Conservation (phyloP, 805 yeast species). For the Spathaspora passalidarum region DNA sequence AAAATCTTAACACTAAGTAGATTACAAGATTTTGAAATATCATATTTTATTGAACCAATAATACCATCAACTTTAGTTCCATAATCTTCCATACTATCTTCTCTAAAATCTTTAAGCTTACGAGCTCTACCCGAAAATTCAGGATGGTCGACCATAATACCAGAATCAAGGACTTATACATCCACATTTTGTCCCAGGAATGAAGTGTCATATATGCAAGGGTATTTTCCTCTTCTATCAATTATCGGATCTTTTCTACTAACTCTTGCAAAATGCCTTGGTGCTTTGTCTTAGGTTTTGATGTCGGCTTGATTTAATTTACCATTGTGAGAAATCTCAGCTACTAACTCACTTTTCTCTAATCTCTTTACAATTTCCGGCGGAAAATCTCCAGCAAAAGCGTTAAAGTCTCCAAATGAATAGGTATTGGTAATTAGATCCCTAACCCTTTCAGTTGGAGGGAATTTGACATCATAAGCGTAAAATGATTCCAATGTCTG, state of each 20-base stretch:
- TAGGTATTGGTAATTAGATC: slow-evolving; percentile 49
- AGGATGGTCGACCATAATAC: slow-evolving; percentile 57
- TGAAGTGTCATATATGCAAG: slow-evolving; percentile 47
- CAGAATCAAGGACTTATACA: slow-evolving; percentile 84
- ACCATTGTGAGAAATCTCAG: slow-evolving; percentile 67
- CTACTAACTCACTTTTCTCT: slow-evolving; percentile 58
- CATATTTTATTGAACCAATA: slow-evolving; percentile 48
- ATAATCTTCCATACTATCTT: slow-evolving; percentile 55
- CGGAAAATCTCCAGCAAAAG: slow-evolving; percentile 63
- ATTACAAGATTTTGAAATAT: slow-evolving; percentile 54
- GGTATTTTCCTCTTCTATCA: slow-evolving; percentile 15
- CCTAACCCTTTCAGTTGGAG: slow-evolving; percentile 39
- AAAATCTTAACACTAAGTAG: slow-evolving; percentile 75
- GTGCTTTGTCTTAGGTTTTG: slow-evolving; percentile 43
- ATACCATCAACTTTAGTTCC: slow-evolving; percentile 59
- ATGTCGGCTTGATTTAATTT: slow-evolving; percentile 54
- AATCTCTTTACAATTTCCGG: slow-evolving; percentile 45
- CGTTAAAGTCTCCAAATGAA: slow-evolving; percentile 69
- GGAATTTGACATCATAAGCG: slow-evolving; percentile 38
- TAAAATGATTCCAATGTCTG: slow-evolving; percentile 49
- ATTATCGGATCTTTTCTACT: slow-evolving; percentile 47
- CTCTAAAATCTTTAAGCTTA: slow-evolving; percentile 60
- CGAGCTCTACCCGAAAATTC: slow-evolving; percentile 63
- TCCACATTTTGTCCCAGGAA: slow-evolving; percentile 57
- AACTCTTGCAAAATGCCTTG: slow-evolving; percentile 65